phyloP scores from a whole-genome alignment of 169 alveolate genomes.

The Cryptosporidium parvum region DNA sequence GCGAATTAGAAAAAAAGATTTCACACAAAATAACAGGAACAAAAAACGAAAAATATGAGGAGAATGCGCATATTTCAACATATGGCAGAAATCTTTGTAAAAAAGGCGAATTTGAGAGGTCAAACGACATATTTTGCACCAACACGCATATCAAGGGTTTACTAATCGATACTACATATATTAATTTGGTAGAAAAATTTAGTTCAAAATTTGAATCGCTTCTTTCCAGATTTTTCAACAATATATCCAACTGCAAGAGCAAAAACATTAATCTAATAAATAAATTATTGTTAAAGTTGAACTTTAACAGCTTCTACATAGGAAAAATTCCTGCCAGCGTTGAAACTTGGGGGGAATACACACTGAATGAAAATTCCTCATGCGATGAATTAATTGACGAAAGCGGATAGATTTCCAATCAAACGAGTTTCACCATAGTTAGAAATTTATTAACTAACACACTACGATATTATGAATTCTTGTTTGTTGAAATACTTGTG shows the following conservation, averaged over 20 bases:
- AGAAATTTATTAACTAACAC: background rate
- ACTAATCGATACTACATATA: constrained; percentile 28
- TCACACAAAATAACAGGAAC: background rate
- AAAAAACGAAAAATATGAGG: background rate
- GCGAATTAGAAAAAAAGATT: background rate
- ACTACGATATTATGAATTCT: background rate
- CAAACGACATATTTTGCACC: background rate
- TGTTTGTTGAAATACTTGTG: background rate
- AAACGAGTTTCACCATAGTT: background rate
- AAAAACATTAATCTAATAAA: background rate
- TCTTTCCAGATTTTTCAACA: constrained; percentile 2
- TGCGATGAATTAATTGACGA: background rate
- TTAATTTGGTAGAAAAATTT: constrained; percentile 24
- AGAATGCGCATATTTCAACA: background rate
- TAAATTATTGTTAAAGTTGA: background rate
- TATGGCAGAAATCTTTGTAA: background rate
- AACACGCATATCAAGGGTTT: background rate
- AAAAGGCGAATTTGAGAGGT: too few relatives aligned
- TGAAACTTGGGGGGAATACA: background rate
- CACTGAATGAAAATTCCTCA: background rate
- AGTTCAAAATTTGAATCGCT: constrained; percentile 24
- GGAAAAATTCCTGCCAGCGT: background rate
- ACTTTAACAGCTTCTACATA: background rate
- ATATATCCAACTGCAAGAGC: background rate
- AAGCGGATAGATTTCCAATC: background rate